These are phyloP conservation scores for Blastocystis sp. DNA, from an alignment of 352 stramenopile genomes.

Conservation along the genomic window DNA sequence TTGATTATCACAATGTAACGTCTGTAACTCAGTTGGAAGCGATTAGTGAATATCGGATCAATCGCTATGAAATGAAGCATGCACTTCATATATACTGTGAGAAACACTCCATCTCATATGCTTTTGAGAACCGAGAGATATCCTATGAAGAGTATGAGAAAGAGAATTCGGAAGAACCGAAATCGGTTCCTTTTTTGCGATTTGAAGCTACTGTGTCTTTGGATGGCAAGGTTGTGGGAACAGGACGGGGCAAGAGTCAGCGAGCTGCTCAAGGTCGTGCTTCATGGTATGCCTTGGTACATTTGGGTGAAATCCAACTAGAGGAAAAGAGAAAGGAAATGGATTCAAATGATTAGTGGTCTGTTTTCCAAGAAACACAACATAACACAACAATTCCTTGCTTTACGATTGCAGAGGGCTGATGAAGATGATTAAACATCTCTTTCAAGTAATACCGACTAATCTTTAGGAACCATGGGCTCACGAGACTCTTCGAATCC, in stretches of 20 bases:
- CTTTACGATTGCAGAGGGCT: conserved; percentile 70
- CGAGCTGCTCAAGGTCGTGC: background rate
- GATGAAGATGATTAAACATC: conserved; percentile 73
- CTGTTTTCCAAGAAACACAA: background rate
- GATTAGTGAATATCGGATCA: conserved; percentile 32
- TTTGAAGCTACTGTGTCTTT: conserved; percentile 5
- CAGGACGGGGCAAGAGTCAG: conserved; percentile 8
- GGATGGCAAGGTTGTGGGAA: conserved; percentile 9
- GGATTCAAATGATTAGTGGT: background rate
- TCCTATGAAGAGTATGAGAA: background rate
- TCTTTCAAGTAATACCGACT: conserved; percentile 67
- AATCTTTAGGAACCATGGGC: conserved; percentile 78
- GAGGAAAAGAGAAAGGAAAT: background rate
- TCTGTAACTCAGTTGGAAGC: background rate
- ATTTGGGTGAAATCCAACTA: conserved; percentile 5
- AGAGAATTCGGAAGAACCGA: background rate
- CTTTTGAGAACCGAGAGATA: background rate
- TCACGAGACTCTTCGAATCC: conserved; percentile 70
- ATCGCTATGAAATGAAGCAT: conserved; percentile 30
- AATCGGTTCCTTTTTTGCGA: background rate
- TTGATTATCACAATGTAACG: conserved; percentile 14
- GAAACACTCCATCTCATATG: background rate
- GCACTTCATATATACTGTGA: conserved; percentile 9
- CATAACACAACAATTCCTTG: conserved; percentile 63
- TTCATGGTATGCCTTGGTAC: background rate